A percentile compares a stretch with the other conserved stretches of the same genome.
These are phyloP conservation scores for Vigna hirtella DNA, from an alignment of 306 rosid genomes.

Conservation along the genomic window DNA sequence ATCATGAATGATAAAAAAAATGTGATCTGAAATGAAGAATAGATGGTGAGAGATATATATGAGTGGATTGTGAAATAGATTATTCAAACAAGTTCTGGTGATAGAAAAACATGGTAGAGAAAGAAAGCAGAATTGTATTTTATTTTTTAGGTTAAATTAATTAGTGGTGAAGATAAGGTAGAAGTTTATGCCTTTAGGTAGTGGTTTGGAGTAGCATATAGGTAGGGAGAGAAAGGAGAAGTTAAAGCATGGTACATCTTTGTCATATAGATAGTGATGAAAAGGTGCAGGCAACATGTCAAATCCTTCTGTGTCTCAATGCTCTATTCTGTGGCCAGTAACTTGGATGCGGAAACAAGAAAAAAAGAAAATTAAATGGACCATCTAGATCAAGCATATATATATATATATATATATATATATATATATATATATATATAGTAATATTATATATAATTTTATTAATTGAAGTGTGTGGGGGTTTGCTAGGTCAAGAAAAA, in stretches of 20 bases:
- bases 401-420: too few species aligned
- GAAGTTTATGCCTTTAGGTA: constrained; percentile 8
- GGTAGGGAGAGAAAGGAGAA: neutral
- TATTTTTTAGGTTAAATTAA: neutral
- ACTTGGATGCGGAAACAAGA: constrained; percentile 62
- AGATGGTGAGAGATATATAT: too few species aligned
- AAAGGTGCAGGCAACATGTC: constrained; percentile 42
- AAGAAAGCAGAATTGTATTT: too few species aligned
- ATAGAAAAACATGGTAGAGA: too few species aligned
- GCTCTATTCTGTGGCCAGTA: constrained; percentile 39
- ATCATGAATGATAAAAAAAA: too few species aligned
- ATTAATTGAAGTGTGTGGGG: neutral
- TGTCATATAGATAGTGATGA: constrained; percentile 34
- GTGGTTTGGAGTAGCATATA: constrained; percentile 27
- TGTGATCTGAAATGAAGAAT: too few species aligned
- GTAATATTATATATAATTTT: neutral
- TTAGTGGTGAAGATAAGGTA: neutral
- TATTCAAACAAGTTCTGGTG: too few species aligned
- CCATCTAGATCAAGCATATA: neutral
- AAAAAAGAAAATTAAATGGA: constrained; percentile 38
- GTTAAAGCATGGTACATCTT: constrained; percentile 25
- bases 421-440: too few species aligned
- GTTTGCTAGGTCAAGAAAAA: neutral
- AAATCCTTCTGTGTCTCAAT: constrained; percentile 26
- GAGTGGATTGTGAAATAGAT: too few species aligned